These are phyloP conservation scores for Aspergillus mulundensis DNA, from an alignment of 495 filamentous ascomycete species.

Conservation along the genomic window DNA sequence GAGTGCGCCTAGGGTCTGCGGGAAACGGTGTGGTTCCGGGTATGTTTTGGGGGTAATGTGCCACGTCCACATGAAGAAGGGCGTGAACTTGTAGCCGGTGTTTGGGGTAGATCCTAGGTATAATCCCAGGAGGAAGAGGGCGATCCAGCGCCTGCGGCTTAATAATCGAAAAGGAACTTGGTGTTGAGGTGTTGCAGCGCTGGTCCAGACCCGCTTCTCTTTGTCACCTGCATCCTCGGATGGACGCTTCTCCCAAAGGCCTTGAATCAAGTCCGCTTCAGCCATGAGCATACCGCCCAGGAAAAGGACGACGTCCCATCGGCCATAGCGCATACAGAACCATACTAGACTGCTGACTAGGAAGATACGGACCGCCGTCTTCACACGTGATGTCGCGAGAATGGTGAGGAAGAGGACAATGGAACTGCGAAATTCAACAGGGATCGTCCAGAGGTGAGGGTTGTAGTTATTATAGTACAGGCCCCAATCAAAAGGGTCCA, in stretches of 20 bases:
- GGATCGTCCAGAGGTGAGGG: conserved; percentile 70
- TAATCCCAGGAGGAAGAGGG: conserved; percentile 38
- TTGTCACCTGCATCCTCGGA: conserved; percentile 7
- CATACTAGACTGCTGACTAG: conserved; percentile 42
- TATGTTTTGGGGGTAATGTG: conserved; percentile 39
- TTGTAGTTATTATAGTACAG: conserved; percentile 57
- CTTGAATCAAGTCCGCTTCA: conserved; percentile 52
- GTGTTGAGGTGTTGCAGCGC: conserved; percentile 22
- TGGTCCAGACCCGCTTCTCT: conserved; percentile 18
- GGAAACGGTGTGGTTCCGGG: conserved; percentile 41
- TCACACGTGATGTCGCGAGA: conserved; percentile 51
- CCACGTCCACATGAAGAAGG: conserved; percentile 43
- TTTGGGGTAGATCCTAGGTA: conserved; percentile 44
- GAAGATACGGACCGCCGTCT: conserved; percentile 41
- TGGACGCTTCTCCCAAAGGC: conserved; percentile 33
- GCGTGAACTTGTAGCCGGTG: conserved; percentile 41
- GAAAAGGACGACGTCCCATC: conserved; percentile 59
- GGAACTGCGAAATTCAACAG: conserved; percentile 62
- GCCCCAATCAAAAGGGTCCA: conserved; percentile 53
- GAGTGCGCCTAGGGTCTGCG: conserved; percentile 49
- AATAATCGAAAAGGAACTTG: conserved; percentile 34
- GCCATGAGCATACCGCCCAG: conserved; percentile 56
- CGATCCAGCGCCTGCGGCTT: conserved; percentile 52
- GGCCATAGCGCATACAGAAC: conserved; percentile 56
- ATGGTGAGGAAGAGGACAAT: conserved; percentile 61